Percentiles rank a stretch among this genome's conserved stretches.
phyloP scores from a whole-genome alignment of 495 filamentous ascomycete species.

The Amorphotheca resinae region DNA sequence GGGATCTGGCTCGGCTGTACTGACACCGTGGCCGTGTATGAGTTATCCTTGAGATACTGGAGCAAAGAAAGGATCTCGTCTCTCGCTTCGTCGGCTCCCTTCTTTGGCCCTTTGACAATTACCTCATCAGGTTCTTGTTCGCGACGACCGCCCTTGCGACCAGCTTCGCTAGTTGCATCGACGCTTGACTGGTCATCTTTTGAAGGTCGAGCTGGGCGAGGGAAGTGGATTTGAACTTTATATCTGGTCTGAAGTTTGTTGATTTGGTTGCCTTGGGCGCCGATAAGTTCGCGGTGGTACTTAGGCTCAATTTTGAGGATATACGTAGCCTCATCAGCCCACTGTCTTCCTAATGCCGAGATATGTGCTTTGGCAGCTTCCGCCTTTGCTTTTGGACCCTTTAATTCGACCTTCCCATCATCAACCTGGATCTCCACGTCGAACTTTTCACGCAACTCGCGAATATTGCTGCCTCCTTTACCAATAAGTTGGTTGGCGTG shows the following conservation, averaged over 20 bases:
- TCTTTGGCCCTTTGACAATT: constrained; percentile 76
- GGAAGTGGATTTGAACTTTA: constrained; percentile 89
- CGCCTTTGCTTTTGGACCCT: constrained; percentile 52
- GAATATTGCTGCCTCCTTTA: constrained; percentile 83
- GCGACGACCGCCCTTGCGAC: constrained; percentile 43
- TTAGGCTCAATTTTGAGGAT: constrained; percentile 78
- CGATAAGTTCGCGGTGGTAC: constrained; percentile 84
- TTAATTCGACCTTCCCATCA: constrained; percentile 48
- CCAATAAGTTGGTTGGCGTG: constrained; percentile 90
- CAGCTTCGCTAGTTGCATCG: constrained; percentile 57
- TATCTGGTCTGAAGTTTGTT: constrained; percentile 85
- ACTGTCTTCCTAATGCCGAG: constrained; percentile 56
- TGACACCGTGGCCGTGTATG: constrained; percentile 60
- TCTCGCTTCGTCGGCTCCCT: constrained; percentile 79
- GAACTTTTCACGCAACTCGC: constrained; percentile 88
- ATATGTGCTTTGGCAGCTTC: constrained; percentile 74
- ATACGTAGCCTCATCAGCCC: constrained; percentile 80
- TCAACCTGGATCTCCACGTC: constrained; percentile 96
- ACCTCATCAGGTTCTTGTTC: constrained; percentile 84
- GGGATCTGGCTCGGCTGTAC: constrained; percentile 82
- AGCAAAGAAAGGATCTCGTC: constrained; percentile 78
- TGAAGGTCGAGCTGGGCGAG: constrained; percentile 44
- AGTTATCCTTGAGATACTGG: constrained; percentile 80
- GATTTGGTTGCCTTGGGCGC: constrained; percentile 77
- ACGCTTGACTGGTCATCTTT: constrained; percentile 58